phyloP scores from a whole-genome alignment of 257 asterid species.

The Solanum medicagineum region DNA sequence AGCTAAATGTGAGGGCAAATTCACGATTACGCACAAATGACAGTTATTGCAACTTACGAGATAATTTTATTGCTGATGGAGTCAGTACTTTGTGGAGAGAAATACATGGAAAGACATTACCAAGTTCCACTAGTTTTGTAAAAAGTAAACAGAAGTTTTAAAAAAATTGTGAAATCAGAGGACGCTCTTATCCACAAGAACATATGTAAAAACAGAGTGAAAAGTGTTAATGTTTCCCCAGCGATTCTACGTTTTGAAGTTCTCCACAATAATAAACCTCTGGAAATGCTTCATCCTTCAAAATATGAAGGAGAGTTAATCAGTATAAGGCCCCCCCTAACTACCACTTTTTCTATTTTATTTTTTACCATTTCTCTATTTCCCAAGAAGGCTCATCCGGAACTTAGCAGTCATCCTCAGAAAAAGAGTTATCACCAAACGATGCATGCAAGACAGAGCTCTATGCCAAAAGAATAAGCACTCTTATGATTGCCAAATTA shows the following conservation, averaged over 20 bases:
- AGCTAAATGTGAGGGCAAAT: no score
- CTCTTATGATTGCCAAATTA: constrained; percentile 6
- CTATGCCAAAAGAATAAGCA: constrained; percentile 9
- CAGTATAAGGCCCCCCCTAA: background rate
- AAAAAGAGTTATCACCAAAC: background rate
- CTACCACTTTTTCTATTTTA: background rate
- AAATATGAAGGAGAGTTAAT: background rate
- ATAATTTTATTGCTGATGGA: no score
- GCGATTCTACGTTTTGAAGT: background rate
- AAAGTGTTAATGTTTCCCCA: background rate
- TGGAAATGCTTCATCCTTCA: background rate
- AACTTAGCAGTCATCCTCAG: background rate
- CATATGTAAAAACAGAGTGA: background rate
- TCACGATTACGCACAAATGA: no score
- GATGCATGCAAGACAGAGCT: background rate
- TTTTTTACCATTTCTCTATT: background rate
- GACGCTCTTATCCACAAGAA: background rate
- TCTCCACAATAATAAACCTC: background rate
- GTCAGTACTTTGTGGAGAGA: no score
- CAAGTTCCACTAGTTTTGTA: no score
- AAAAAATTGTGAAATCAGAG: no score
- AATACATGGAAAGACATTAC: no score
- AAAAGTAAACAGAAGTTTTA: no score
- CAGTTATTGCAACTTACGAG: no score
- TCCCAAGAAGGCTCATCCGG: background rate